Evolutionary conservation across 2,329 filamentous ascomycete genomes (phyloP).

Genomic region (Hymenoscyphus infarciens): DNA sequence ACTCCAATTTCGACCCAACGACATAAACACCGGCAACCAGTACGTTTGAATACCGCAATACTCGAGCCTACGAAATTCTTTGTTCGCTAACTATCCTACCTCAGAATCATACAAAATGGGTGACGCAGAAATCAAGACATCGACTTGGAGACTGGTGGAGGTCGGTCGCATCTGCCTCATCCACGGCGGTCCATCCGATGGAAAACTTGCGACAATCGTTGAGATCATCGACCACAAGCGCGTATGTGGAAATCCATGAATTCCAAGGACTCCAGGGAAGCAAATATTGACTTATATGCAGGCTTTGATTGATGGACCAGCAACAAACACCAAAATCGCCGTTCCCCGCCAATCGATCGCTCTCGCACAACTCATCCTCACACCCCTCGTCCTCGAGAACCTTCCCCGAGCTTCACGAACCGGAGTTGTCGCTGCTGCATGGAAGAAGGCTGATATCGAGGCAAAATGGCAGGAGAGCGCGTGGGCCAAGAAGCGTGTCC

Average conservation of each 20-base stretch:
- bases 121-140: slow-evolving; percentile 76
- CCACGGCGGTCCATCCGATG: slow-evolving; percentile 72
- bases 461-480: slow-evolving; percentile 86
- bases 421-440: slow-evolving; percentile 78
- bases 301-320: slow-evolving; percentile 95
- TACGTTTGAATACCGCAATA: slow-evolving; percentile 29
- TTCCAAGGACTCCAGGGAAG: slow-evolving; percentile 8
- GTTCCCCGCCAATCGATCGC: slow-evolving; percentile 84
- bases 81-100: slow-evolving; percentile 25
- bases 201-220: slow-evolving; percentile 89
- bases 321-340: slow-evolving; percentile 71
- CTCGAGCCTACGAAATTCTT: slow-evolving; percentile 18
- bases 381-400: slow-evolving; percentile 80
- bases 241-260: slow-evolving; percentile 64
- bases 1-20: slow-evolving; percentile 25
- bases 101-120: slow-evolving; percentile 69
- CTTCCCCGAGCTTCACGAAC: slow-evolving; percentile 82
- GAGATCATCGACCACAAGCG: slow-evolving; percentile 99
- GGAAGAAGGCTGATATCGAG: slow-evolving; percentile 90
- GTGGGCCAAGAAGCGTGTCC: slow-evolving; percentile 91
- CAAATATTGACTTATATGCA: slow-evolving; percentile 43
- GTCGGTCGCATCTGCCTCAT: slow-evolving; percentile 96
- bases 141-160: slow-evolving; percentile 94
- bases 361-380: slow-evolving; percentile 82
- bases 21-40: slow-evolving; percentile 31